Evolutionary conservation across 495 filamentous ascomycete species (phyloP), one percentile per base, ranked within the genome.

Genomic region (Apodospora peruviana): DNA sequence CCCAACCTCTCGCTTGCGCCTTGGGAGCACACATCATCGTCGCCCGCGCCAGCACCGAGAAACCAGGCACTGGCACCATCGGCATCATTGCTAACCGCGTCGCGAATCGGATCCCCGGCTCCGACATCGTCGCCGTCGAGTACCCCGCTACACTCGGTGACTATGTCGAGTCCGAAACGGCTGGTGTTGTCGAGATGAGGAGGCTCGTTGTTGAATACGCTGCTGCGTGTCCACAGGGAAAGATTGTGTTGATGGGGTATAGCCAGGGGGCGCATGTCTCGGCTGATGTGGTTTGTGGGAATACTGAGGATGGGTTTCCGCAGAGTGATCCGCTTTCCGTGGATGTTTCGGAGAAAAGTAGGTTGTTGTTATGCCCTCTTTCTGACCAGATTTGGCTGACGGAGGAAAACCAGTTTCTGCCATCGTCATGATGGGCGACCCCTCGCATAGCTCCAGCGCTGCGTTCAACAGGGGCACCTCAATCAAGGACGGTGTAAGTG

Each of bases 151-250:
- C 58, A 17, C 47, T 61, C 1, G 32, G 81, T 53, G 77, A 71
- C 7, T 67, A 60, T 51, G 78, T 74, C 14, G 77, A 70, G 2
- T 43, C 53, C 3, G 67, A 76, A 50, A 78, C 79, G 20, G 77
- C 76, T n/a, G 45, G 60, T 2, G 78, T 77, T 38, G 77, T 36
- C 2, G 42, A 55, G 20, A 45, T 80, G 7, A 71, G 74, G 16
- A 72, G 56, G 19, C 77, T 76, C 1, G 79, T 83, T 8, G 83
- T 67, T 35, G 62, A 62, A 22, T 79, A 73, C 65, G 72, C 79
- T 52, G 50, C 57, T n/a, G 53, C 68, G 45, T 85, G 81, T 52
- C 81, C 81, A 1, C 58, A 64, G 51, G 80, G 76, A 1, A 58
- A 78, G 62, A 63, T 84, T 34, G 76, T 83, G 4, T 53, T 84